phyloP scores from a whole-genome alignment of 2,329 filamentous ascomycete genomes.

The Ustilaginoidea virens region DNA sequence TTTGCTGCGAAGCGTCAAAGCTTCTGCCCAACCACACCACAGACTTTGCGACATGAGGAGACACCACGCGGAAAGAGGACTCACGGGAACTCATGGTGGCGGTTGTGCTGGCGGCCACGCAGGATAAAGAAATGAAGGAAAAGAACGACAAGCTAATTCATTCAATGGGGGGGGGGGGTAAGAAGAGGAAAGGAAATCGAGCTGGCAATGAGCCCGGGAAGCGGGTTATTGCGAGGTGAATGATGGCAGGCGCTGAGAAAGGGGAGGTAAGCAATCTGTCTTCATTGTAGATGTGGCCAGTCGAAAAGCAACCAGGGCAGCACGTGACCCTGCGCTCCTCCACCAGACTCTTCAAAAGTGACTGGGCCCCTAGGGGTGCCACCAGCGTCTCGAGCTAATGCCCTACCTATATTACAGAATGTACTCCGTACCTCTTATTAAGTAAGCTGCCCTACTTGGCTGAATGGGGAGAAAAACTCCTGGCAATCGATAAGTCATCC shows the following conservation, averaged over 20 bases:
- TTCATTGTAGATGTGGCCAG: conserved; percentile 31
- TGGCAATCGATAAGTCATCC: too few species aligned
- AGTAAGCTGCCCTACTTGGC: too few species aligned
- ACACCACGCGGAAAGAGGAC: conserved; percentile 17
- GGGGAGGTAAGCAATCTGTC: conserved; percentile 27
- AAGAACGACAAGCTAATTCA: conserved; percentile 24
- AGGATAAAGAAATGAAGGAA: conserved; percentile 14
- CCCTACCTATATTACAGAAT: too few species aligned
- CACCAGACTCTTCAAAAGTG: too few species aligned
- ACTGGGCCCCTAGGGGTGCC: too few species aligned
- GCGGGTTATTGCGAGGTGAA: conserved; percentile 14
- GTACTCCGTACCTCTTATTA: too few species aligned
- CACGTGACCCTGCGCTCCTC: conserved; percentile 15
- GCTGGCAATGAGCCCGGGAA: conserved; percentile 22
- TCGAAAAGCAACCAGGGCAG: conserved; percentile 18
- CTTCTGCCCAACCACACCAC: too few species aligned
- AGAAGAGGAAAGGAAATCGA: conserved; percentile 18
- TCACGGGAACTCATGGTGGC: conserved; percentile 41
- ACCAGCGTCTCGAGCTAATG: too few species aligned
- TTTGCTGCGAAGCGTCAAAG: background rate
- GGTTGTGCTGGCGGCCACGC: conserved; percentile 11
- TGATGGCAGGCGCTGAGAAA: conserved; percentile 18
- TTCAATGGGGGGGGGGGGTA: conserved; percentile 20
- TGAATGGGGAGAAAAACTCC: too few species aligned
- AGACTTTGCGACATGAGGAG: conserved; percentile 7